These are phyloP conservation scores for Yarrowia osloensis DNA, from an alignment of 805 yeast species.

Conservation along the genomic window DNA sequence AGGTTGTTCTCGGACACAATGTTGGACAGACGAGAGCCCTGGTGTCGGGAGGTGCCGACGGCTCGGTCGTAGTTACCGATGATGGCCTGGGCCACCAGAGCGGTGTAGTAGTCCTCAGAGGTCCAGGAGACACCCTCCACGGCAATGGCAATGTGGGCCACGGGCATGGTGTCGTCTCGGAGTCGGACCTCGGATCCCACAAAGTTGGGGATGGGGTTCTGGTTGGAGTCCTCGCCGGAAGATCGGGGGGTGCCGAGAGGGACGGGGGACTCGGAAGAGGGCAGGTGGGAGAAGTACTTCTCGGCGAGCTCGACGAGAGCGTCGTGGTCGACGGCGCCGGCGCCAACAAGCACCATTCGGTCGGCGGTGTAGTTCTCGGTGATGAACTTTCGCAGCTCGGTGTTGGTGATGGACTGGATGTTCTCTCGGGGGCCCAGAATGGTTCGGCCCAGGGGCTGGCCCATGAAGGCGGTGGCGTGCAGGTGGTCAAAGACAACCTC, in stretches of 20 bases:
- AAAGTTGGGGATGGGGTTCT: constrained; percentile 71
- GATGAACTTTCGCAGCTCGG: constrained; percentile 78
- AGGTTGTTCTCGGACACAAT: constrained; percentile 62
- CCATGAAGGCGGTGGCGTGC: constrained; percentile 87
- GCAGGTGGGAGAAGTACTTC: constrained; percentile 59
- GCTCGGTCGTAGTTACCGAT: constrained; percentile 98
- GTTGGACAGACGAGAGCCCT: constrained; percentile 80
- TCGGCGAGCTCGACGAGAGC: constrained; percentile 76
- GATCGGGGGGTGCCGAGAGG: constrained; percentile 70
- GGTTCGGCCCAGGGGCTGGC: constrained; percentile 94
- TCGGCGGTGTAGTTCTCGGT: constrained; percentile 88
- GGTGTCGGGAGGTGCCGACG: constrained; percentile 75
- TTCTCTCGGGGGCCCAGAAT: constrained; percentile 92
- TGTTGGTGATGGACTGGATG: constrained; percentile 74
- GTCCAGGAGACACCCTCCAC: constrained; percentile 99
- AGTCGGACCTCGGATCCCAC: constrained; percentile 83
- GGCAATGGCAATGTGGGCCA: constrained; percentile 88
- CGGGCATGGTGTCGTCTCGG: constrained; percentile 79
- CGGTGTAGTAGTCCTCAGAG: constrained; percentile 91
- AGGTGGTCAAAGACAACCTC: constrained; percentile 97
- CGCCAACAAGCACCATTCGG: constrained; percentile 95
- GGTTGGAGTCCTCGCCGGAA: constrained; percentile 64
- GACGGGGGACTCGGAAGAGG: constrained; percentile 53
- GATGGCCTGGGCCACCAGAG: constrained; percentile 93
- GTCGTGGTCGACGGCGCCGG: constrained; percentile 90